Evolutionary conservation across 257 asterid genomes (phyloP).

Genomic region (Nicotiana paniculata): DNA sequence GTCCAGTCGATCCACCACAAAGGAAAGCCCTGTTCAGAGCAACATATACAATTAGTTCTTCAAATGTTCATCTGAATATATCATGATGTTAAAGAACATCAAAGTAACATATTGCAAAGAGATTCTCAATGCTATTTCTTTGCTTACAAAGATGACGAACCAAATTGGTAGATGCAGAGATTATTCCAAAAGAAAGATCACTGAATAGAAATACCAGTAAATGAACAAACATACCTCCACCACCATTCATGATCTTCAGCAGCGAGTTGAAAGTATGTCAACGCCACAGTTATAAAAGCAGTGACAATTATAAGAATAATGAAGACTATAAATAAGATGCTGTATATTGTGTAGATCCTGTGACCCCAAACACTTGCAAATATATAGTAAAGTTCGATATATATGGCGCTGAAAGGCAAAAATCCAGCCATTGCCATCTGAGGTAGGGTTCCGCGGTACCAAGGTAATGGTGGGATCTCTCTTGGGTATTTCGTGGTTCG

Average conservation of each 20-base stretch:
- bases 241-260: conserved; percentile 36
- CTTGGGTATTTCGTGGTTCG: conserved; percentile 33
- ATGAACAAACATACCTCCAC: conserved; percentile 21
- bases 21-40: conserved; percentile 17
- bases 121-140: background rate
- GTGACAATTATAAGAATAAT: conserved; percentile 25
- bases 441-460: conserved; percentile 28
- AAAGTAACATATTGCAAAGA: background rate
- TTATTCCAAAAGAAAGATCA: background rate
- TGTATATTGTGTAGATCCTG: conserved; percentile 24
- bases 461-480: conserved; percentile 30
- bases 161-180: background rate
- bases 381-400: conserved; percentile 27
- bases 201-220: background rate
- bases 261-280: conserved; percentile 28
- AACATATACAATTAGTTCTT: background rate
- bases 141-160: background rate
- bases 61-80: background rate
- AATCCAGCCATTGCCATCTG: conserved; percentile 39
- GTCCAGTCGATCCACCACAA: conserved; percentile 32
- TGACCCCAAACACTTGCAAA: conserved; percentile 39
- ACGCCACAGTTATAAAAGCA: conserved; percentile 25
- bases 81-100: background rate
- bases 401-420: conserved; percentile 34
- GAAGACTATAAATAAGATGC: conserved; percentile 25